phyloP scores from a whole-genome alignment of 2,329 filamentous ascomycete species.

The Huntiella moniliformis region DNA sequence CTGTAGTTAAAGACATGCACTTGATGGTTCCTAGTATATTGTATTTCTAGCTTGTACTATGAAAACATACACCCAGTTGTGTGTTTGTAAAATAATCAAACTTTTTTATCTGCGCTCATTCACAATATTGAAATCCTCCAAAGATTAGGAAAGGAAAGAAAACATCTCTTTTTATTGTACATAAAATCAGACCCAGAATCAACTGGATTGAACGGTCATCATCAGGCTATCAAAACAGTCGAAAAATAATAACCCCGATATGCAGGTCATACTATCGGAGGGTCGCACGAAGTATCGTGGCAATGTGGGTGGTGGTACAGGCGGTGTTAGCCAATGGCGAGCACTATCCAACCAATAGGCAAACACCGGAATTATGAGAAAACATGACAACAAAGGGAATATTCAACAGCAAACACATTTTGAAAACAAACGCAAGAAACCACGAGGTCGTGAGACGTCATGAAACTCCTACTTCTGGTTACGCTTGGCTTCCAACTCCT shows the following conservation, averaged over 20 bases:
- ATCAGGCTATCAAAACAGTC: neutral
- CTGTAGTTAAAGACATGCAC: no score
- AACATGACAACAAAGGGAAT: neutral
- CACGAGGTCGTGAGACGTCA: neutral
- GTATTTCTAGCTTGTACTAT: no score
- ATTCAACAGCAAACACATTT: neutral
- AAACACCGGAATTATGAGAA: neutral
- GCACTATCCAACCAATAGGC: neutral
- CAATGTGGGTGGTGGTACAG: slow-evolving; percentile 10
- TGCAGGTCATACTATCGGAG: no score
- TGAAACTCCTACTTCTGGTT: slow-evolving; percentile 15
- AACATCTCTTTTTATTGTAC: neutral
- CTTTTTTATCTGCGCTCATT: no score
- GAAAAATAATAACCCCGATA: neutral
- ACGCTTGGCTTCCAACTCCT: slow-evolving; percentile 38
- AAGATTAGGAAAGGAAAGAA: neutral
- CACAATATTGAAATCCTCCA: no score
- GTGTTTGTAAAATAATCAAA: no score
- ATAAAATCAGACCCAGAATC: neutral
- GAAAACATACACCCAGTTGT: no score
- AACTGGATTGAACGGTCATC: neutral
- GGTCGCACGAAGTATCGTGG: slow-evolving; percentile 8
- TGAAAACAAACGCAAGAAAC: slow-evolving; percentile 1
- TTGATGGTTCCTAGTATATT: no score
- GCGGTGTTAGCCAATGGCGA: neutral